Conservation (phyloP, 2,329 filamentous ascomycete genomes). For the Penicillium sp. region DNA sequence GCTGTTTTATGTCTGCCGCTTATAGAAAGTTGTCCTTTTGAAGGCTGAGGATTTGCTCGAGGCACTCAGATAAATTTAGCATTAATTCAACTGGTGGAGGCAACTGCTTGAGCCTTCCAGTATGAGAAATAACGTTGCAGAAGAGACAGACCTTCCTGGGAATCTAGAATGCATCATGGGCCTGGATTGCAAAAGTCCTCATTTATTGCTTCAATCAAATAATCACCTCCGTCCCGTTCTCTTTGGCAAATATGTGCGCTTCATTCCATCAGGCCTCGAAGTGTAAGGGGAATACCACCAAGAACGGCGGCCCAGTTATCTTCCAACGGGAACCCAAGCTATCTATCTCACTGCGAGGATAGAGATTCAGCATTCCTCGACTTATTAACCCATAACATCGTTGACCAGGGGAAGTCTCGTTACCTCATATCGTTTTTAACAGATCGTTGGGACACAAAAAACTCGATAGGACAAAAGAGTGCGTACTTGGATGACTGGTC, state of each 20-base stretch:
- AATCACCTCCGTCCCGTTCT: background rate
- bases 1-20: background rate
- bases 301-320: too few species aligned
- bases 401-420: background rate
- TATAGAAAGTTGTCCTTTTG: too few species aligned
- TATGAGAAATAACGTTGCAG: background rate
- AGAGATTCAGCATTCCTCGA: background rate
- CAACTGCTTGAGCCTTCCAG: background rate
- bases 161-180: background rate
- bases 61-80: background rate
- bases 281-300: background rate
- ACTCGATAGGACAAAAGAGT: too few species aligned
- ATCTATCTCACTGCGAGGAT: background rate
- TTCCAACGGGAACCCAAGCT: background rate
- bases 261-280: background rate
- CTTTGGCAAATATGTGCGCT: background rate
- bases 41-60: too few species aligned
- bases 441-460: too few species aligned
- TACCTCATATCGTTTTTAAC: too few species aligned
- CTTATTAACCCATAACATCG: background rate
- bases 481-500: too few species aligned
- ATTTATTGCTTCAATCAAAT: background rate
- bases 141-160: background rate
- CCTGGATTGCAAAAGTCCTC: background rate
- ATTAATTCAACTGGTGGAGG: background rate